Base-by-base conservation (phyloP, 768 basidiomycete species). In the Serendipita vermifera region DNA sequence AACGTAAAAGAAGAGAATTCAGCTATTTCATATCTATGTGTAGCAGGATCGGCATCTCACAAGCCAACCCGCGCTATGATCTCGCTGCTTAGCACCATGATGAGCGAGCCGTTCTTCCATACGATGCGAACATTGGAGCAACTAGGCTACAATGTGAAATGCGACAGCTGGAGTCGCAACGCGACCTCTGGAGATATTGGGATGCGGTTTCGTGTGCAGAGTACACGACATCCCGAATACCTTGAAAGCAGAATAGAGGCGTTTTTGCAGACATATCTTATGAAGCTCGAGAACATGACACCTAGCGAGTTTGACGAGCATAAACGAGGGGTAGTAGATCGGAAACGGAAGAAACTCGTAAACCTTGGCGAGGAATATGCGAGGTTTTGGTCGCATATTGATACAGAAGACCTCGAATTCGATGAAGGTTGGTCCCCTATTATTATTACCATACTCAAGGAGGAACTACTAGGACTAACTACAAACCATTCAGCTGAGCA, bases 91-190 rank as follows among this genome's bases (percentile, higher is more conserved):
- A 76, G 76, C 0, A 88, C 92, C 62, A 85, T 98, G 57, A 75
- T 93, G 33, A 73, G 77, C n/a, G 96, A 99, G 63, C 94, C 93
- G 1, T 78, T 85, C 9, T 99, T 98, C 70, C 82, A 94, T 65
- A 72, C 82, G 22, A 77, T 99, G 29, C 83, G 96, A 27, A 97
- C 93, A 3, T 83, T 89, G 65, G 90, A 98, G 65, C 96, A 99
- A 67, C 76, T 99, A 1, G 96, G 96, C 3, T 99, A 99, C 67
- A 76, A 94, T 38, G 92, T 96, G 33, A 77, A 74, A 5, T n/a
- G n/a, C n/a, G n/a, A n/a, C n/a, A n/a, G n/a, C n/a, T n/a, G n/a
- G n/a, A n/a, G n/a, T n/a, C n/a, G n/a, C n/a, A n/a, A n/a, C n/a
- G n/a, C n/a, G n/a, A n/a, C n/a, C n/a, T n/a, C n/a, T n/a, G n/a